Evolutionary conservation across 768 basidiomycete species (phyloP), one percentile per base, ranked within the genome.

Genomic region (Strobilomyces dryophilus): DNA sequence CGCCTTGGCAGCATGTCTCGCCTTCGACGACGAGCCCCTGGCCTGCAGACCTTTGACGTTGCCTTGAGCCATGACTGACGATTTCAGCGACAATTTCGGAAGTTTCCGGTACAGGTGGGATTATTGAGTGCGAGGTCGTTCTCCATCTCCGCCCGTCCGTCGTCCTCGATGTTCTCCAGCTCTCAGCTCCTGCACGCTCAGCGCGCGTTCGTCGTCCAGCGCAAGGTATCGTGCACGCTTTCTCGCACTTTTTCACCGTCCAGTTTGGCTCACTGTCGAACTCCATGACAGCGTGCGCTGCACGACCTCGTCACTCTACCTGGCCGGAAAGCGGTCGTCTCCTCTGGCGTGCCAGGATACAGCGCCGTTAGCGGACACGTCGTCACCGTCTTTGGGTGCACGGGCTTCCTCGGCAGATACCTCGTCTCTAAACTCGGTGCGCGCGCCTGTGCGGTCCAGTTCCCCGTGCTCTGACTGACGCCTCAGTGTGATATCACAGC

Each of bases 311-410:
- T 79, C 55, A 79, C 79, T 14, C 73, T 86, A 37, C 83, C 85
- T 44, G 67, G 65, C 34, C 66, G 67, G 52, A 85, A 85, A 61
- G 85, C 91, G 36, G 74, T 91, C 59, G 76, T 95, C 62, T 80
- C 84, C 6, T 76, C 82, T 59, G 95, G 94, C 18, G 80, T 84
- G 48, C 84, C 86, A 48, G 94, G 87, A 56, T 90, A 92, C 65
- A 90, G 89, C 64, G 87, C 92, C 4, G 85, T 87, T 54, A 85
- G 87, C 39, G 97, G 95, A 3, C 94, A 95, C 72, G 82, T 87
- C 35, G 95, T 88, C 39, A 99, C 97, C 15, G 95, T 98, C 46
- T 98, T 99, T 77, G 97, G 97, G 21, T 89, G 87, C 67, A 97
- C 95, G 4, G 92, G 95, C 6, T 98, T 98, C 70, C 75, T 99